Evolutionary conservation across 805 yeast species (phyloP), one percentile per base, ranked within the genome.

Genomic region (Pichia nanzhaoensis): DNA sequence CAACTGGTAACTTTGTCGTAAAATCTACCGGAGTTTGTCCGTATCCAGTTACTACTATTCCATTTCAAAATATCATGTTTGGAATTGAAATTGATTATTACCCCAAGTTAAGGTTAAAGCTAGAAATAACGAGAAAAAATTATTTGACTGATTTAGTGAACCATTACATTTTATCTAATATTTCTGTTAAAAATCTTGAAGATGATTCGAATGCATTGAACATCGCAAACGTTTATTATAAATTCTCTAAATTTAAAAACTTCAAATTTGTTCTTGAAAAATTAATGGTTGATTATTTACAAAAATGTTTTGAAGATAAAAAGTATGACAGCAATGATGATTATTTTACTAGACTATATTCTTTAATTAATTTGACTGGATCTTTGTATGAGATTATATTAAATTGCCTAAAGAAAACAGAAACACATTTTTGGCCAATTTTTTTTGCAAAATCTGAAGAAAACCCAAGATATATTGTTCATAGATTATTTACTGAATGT

Each of bases 371-470:
- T 9, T 55, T 64, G 57, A 62, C 68, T 2, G 57, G 60, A 17
- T 48, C 46, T 19, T 57, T 56, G 28, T 59, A 61, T 44, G 55
- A 63, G 4, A 68, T 77, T n/a, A 70, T 69, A 44, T 65, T 76
- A 38, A 75, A 73, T 48, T 73, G 79, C 56, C 63, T 77, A 50
- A 65, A 79, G 45, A 77, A 77, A 47, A 74, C 76, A 20, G 82
- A 77, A 56, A 68, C 69, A 27, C 69, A 66, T 24, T 70, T 70
- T 50, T 77, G 82, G 82, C 42, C 60, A 4, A 58, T 56, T n/a
- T 75, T 75, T 46, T 77, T 77, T 53, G 51, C 57, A 3, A 61
- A 67, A 20, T 56, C 72, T 20, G 55, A 64, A 3, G 64, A 67
- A 30, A 66, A 71, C 0, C 82, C 81, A 2, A 62, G 73, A 14